Evolutionary conservation across 176 grass and related monocot species (phyloP), one percentile per base, ranked within the genome.

Genomic region (Secale cereale): DNA sequence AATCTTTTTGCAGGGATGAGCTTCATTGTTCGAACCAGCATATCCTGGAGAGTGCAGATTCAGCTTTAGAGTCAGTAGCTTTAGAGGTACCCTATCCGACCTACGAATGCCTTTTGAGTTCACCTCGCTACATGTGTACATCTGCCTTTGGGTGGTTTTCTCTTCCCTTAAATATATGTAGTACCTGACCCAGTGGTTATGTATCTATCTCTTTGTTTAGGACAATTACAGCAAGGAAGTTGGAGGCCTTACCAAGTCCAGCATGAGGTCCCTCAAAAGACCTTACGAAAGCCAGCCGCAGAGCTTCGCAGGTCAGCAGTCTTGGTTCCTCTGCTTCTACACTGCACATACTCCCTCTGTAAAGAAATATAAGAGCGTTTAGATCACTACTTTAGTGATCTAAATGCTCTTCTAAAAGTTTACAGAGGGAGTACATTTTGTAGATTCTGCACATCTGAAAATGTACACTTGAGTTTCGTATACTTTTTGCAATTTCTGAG

Each of bases 221-320:
- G 90, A 79, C 74, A 85, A 76, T 10, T 39, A 43, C 22, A 46
- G 56, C 48, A 72, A 87, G 12, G 70, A 76, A 78, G 67, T 25
- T 43, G 39, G 71, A 79, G 83, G 56, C 64, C 63, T 87, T 82
- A 72, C 76, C 25, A 78, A 82, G 52, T 86, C 76, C 57, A 82
- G 60, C 77, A 66, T 76, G 27, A 60, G 79, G 78, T 74, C 54
- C 31, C 86, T 92, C 20, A 88, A 94, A 89, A 96, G 91, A 83
- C 65, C 94, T 75, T 74, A 20, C 80, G 82, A 88, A 82, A 50
- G 56, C 85, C 82, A 86, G 39, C 71, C 88, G 79, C 81, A 89
- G 17, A 90, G 70, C 41, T 66, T 6, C 70, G 12, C 84, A 92
- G 97, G 97, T 99, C 73, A 83, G 85, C 62, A 86, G 75, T 45